Conservation (phyloP, 1,139 yeast genomes). For the Nadsonia commutata region DNA sequence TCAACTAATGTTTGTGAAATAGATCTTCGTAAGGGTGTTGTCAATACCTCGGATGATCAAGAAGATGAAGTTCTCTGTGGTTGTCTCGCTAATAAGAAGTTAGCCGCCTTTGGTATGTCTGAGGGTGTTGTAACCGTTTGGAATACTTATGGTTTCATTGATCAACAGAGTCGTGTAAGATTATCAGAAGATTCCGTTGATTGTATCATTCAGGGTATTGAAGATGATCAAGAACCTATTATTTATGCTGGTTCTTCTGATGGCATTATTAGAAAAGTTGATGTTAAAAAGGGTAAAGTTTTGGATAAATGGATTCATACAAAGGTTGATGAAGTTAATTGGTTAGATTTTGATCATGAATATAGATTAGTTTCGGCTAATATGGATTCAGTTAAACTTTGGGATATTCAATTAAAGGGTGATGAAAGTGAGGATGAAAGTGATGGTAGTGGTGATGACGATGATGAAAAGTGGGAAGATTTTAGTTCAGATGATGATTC, state of each 20-base stretch:
- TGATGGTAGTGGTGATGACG: slow-evolving; percentile 8
- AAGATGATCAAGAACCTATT: slow-evolving; percentile 33
- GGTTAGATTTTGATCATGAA: slow-evolving; percentile 63
- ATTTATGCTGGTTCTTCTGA: slow-evolving; percentile 81
- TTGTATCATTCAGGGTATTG: slow-evolving; percentile 59
- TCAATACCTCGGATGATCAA: slow-evolving; percentile 65
- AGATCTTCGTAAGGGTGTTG: slow-evolving; percentile 57
- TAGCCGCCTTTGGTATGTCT: slow-evolving; percentile 71
- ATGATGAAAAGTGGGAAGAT: slow-evolving; percentile 10
- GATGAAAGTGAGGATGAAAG: slow-evolving; percentile 10
- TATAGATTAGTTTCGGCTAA: slow-evolving; percentile 72
- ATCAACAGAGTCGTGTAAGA: slow-evolving; percentile 69
- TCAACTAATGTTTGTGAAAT: slow-evolving; percentile 69
- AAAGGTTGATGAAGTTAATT: slow-evolving; percentile 45
- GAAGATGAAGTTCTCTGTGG: slow-evolving; percentile 80
- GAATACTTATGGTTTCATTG: slow-evolving; percentile 44
- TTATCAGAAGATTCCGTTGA: slow-evolving; percentile 68
- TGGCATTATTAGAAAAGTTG: slow-evolving; percentile 58
- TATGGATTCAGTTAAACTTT: slow-evolving; percentile 63
- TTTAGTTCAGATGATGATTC: slow-evolving; percentile 1
- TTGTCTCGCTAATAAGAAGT: slow-evolving; percentile 42
- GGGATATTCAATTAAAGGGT: slow-evolving; percentile 26
- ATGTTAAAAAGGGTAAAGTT: slow-evolving; percentile 49
- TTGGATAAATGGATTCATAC: slow-evolving; percentile 58
- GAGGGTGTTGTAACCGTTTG: slow-evolving; percentile 90